Conservation (phyloP, 345 rosid genomes). For the Lepidium aucheri region DNA sequence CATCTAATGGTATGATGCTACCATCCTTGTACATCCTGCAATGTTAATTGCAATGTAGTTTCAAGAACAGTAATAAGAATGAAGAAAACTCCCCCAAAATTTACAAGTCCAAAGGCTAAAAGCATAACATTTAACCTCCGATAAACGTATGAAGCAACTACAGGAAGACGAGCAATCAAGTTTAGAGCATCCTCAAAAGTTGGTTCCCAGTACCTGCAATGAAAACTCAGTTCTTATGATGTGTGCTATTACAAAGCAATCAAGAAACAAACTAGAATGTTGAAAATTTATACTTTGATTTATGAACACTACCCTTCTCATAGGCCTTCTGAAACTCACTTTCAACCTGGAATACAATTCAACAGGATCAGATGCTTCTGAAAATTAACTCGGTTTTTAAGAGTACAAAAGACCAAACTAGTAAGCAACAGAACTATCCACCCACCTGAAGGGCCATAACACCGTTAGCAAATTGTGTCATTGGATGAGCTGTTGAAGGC, state of each 20-base stretch:
- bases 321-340: constrained; percentile 95
- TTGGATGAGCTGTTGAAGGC: constrained; percentile 85
- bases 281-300: constrained; percentile 53
- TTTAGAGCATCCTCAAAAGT: constrained; percentile 77
- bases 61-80: background rate
- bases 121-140: constrained; percentile 40
- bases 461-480: constrained; percentile 93
- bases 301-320: constrained; percentile 70
- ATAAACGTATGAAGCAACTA: constrained; percentile 77
- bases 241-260: background rate
- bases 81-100: no score
- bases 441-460: constrained; percentile 98
- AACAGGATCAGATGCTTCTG: background rate
- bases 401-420: background rate
- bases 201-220: constrained; percentile 78
- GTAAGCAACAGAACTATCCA: background rate
- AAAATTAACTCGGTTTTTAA: background rate
- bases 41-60: background rate
- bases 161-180: constrained; percentile 83
- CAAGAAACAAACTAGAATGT: background rate
- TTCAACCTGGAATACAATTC: constrained; percentile 46
- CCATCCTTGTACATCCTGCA: constrained; percentile 71
- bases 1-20: constrained; percentile 49
- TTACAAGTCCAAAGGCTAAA: background rate
- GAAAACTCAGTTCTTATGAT: background rate